A percentile compares a stretch with the other conserved stretches of the same genome.
phyloP scores from a whole-genome alignment of 148 eudicot species.

The Mesembryanthemum crystallinum region DNA sequence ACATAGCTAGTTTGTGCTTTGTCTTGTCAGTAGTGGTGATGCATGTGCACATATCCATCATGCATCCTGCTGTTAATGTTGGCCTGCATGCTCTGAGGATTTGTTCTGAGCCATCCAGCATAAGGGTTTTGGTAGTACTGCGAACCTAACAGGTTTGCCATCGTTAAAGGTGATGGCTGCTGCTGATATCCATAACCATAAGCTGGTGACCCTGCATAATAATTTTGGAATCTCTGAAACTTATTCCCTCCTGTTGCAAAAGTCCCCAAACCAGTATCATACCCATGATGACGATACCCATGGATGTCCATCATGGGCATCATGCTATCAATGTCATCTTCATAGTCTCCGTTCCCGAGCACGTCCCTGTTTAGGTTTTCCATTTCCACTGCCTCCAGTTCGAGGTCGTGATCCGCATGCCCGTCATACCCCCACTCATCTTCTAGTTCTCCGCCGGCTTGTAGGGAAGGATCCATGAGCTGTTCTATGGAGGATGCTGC shows the following conservation, averaged over 20 bases:
- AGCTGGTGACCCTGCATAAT: constrained; percentile 22
- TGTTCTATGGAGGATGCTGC: constrained; percentile 5
- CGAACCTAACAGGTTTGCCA: constrained; percentile 28
- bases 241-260: constrained; percentile 14
- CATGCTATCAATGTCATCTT: constrained; percentile 18
- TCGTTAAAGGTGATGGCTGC: constrained; percentile 26
- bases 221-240: constrained; percentile 22
- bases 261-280: not conserved
- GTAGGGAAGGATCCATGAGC: constrained; percentile 19
- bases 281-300: constrained; percentile 21
- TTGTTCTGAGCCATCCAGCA: constrained; percentile 20
- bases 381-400: constrained; percentile 2
- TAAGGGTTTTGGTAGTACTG: constrained; percentile 29
- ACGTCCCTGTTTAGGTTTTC: constrained; percentile 11
- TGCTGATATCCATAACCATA: constrained; percentile 22
- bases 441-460: not conserved
- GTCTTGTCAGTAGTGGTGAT: constrained; percentile 16
- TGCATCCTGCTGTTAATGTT: constrained; percentile 13
- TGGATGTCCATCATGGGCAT: constrained; percentile 29
- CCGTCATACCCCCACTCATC: constrained; percentile 20
- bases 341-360: constrained; percentile 13
- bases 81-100: constrained; percentile 23
- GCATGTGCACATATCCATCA: constrained; percentile 26
- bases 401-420: constrained; percentile 9
- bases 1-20: not conserved